Base-by-base conservation (phyloP, 1,284 basidiomycete genomes). In the Boletus smithii region DNA sequence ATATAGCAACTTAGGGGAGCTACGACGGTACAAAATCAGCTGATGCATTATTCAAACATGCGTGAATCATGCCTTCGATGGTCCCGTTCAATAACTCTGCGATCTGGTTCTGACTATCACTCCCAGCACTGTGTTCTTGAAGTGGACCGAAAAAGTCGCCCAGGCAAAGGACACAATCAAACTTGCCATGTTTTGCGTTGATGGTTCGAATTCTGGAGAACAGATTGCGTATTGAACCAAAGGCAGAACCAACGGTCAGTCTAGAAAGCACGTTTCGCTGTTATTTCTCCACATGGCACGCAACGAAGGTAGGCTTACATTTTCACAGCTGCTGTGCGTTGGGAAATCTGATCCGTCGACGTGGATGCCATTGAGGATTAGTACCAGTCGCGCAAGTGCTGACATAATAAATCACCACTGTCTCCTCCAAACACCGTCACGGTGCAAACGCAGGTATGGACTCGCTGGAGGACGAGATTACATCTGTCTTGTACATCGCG, bases 121-220 rank as follows among this genome's bases (percentile, higher is more conserved):
- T 54, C 17, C 62, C 65, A 1, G 73, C 59, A 11, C 61, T 64
- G 1, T n/a, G n/a, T n/a, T n/a, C n/a, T n/a, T n/a, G n/a, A n/a
- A 72, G 67, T 8, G 76, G 76, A 4, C 83, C 85, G 69, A 99
- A 99, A 66, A 98, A 88, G 70, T 99, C 94, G 5, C 95, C 95
- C 3, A 82, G 73, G 56, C 93, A 88, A 36, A 99, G 76, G 16
- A 89, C 82, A 30, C 93, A 80, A 59, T 93, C 86, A 63, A 99
- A 99, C 58, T 91, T 92, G 46, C 95, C 95, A 69, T 98, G 90
- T 67, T 97, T 98, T 48, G 81, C 75, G 70, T 99, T 84, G 60
- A 98, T 95, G 17, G 83, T 75, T 44, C 81, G 83, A 54, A 97
- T 79, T 73, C 97, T 98, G 45, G 80, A 65, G 57, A 91, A 85